Evolutionary conservation across 2,329 filamentous ascomycete species (phyloP), one percentile per base, ranked within the genome.

Genomic region (Ophiosphaerella herpotricha): DNA sequence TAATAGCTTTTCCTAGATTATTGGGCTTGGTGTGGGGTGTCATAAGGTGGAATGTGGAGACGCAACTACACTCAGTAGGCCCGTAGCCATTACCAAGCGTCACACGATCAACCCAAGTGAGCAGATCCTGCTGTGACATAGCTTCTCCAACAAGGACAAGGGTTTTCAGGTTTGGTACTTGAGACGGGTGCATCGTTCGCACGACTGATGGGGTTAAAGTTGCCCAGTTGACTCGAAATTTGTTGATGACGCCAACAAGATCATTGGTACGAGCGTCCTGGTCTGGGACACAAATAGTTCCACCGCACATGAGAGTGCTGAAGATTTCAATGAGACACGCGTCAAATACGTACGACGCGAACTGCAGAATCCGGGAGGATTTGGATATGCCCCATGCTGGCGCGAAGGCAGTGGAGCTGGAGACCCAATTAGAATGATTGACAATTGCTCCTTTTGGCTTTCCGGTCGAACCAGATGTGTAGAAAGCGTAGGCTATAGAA

Each of bases 391-490:
- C 73, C 53, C 62, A 63, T 5, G 50, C 48, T 1, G 59, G 63
- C 14, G 64, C 61, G 31, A 67, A 69, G 2, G 54, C 57, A 3
- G 58, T 53, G 5, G 65, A 67, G 46, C 65, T 63, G 3, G 83
- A 82, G 1, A 82, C 81, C 1, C 87, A 75, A 1, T 83, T 79
- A 0, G 74, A 74, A 58, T 89, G 86, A 7, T 82, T 82, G 52
- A 87, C 82, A 14, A 86, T 82, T 11, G 85, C 81, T 1, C 84
- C 85, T 49, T 84, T 84, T 0, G 83, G 82, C 43, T 77, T 79
- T 41, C 79, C 80, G 1, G 82, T 81, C 0, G 81, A 82, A 0
- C 82, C 81, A 2, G 81, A 81, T 0, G 80, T 82, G 53, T 87
- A 84, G 4, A 89, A 79, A 3, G 85, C 77, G 60, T 85, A 88